Evolutionary conservation across 768 basidiomycete species (phyloP).

Genomic region (Leccinum incarnatum): DNA sequence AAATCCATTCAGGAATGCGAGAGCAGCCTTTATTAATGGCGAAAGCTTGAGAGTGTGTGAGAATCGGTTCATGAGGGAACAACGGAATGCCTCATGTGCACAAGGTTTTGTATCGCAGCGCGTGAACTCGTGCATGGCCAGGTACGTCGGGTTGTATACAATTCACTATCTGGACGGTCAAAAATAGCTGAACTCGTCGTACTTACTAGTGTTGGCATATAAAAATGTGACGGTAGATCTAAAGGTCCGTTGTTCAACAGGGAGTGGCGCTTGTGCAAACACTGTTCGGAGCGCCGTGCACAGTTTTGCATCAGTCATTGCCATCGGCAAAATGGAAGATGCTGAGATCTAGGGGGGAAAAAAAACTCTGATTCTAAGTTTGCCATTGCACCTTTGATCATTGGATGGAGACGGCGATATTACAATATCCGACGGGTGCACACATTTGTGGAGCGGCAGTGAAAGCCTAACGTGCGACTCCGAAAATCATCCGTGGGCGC

Average conservation of each 20-base stretch:
- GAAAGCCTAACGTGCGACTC: background rate
- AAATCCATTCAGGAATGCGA: background rate
- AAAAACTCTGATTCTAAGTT: conserved; percentile 1
- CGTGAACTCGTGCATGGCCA: background rate
- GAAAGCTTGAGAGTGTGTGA: background rate
- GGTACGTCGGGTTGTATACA: background rate
- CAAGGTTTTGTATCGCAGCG: conserved; percentile 4
- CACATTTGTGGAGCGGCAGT: background rate
- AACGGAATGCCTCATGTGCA: conserved; percentile 8
- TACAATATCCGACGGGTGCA: background rate
- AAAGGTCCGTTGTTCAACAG: background rate
- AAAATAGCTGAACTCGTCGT: background rate
- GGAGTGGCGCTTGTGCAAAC: background rate
- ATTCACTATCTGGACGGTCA: background rate
- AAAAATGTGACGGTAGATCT: background rate
- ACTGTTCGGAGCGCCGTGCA: background rate
- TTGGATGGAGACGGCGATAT: conserved; percentile 1
- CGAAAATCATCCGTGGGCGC: background rate
- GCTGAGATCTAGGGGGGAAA: background rate
- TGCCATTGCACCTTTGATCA: conserved; percentile 1
- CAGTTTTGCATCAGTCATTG: background rate
- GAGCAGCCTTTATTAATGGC: conserved; percentile 7
- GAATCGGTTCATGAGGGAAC: conserved; percentile 10
- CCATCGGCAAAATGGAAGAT: background rate
- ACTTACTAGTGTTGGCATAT: background rate